Evolutionary conservation across 495 filamentous ascomycete genomes (phyloP), one percentile per base, ranked within the genome.

Genomic region (Echria macrotheca): DNA sequence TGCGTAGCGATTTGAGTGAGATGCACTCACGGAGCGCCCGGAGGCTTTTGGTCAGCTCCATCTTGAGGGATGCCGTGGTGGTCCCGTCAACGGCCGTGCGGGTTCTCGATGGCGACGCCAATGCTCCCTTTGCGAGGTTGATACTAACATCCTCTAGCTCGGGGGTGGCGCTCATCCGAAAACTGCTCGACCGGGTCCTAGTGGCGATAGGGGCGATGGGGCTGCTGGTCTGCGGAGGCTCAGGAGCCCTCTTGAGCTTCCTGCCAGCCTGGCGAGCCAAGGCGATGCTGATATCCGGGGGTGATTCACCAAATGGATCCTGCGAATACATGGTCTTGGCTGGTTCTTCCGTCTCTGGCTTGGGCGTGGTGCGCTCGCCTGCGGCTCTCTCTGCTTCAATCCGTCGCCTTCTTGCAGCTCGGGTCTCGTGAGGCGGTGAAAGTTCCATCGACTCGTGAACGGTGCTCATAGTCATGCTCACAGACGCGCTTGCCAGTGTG

Each of bases 21-120:
- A 83, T 74, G 55, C 82, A 91, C 54, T 87, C 86, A 0, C 80
- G 77, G 4, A 82, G 60, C 45, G 77, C 84, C 22, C 80, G 78
- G 10, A 91, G 64, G 53, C 64, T 54, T 40, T 71, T 70, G 17
- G 53, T 53, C 4, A 76, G 59, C 28, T 66, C 60, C 0, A 63
- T 19, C 41, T 73, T 76, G 26, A 70, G 59, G 1, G 57, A 49
- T 11, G 66, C 49, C 25, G 65, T 57, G 26, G 28, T 56, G 29
- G n/a, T 23, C 19, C 35, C 24, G 8, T n/a, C 5, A 28, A 31
- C 25, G 11, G 25, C 25, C 7, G 44, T 23, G 24, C 15, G 28
- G 14, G 45, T n/a, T 36, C 46, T 59, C n/a, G 56, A 55, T 0
- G 53, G 59, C n/a, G 63, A 64, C 7, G 47, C 44, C 22, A 60